These are phyloP conservation scores for Noccaea bulbosa DNA, from an alignment of 345 rosid species.

Conservation along the genomic window DNA sequence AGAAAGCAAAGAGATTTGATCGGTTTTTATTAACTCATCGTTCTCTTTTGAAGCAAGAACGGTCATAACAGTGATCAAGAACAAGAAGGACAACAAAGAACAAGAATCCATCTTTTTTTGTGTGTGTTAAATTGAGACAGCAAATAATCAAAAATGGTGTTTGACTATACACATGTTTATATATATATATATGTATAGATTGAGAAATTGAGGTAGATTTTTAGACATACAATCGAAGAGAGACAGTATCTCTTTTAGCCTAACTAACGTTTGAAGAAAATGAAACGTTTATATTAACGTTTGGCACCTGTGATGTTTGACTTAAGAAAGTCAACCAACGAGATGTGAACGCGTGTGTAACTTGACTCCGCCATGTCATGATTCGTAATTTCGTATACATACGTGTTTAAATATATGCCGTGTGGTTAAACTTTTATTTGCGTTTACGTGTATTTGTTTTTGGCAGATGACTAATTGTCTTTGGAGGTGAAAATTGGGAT, in stretches of 20 bases:
- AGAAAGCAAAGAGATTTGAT: conserved; percentile 59
- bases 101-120: conserved; percentile 49
- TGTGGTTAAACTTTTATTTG: not conserved
- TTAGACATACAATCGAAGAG: conserved; percentile 34
- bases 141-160: conserved; percentile 34
- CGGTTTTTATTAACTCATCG: conserved; percentile 34
- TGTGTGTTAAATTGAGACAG: conserved; percentile 24
- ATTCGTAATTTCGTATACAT: conserved; percentile 7
- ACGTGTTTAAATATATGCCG: conserved; percentile 13
- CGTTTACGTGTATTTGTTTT: conserved; percentile 5
- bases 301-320: conserved; percentile 60
- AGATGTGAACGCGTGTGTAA: conserved; percentile 37
- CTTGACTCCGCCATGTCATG: conserved; percentile 31
- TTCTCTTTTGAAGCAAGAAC: conserved; percentile 41
- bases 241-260: conserved; percentile 48
- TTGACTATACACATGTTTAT: conserved; percentile 35
- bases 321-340: conserved; percentile 38
- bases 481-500: no score
- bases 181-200: not conserved
- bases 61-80: conserved; percentile 37
- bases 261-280: conserved; percentile 54
- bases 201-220: no score
- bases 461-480: not conserved
- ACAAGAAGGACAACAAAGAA: conserved; percentile 41
- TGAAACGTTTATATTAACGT: conserved; percentile 40